These are phyloP conservation scores for Boletus semigastroideus DNA, from an alignment of 1,284 basidiomycete species.

Conservation along the genomic window DNA sequence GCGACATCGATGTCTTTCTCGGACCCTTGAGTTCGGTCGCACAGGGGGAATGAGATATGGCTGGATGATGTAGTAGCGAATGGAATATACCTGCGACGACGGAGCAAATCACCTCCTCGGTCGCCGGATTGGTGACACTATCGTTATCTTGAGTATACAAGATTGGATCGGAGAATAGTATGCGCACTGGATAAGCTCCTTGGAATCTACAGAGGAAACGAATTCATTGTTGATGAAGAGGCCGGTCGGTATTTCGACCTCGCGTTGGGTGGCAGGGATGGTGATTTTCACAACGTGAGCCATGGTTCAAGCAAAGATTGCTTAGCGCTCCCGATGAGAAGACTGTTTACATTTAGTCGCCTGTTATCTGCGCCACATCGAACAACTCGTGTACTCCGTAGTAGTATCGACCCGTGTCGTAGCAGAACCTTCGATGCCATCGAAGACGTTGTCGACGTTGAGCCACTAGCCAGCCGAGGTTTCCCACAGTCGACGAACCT, in stretches of 20 bases:
- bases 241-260: slow-evolving; percentile 71
- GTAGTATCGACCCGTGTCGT: too few species aligned
- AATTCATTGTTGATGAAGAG: slow-evolving; percentile 93
- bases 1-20: slow-evolving; percentile 80
- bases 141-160: slow-evolving; percentile 10
- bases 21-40: slow-evolving; percentile 48
- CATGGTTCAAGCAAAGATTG: slow-evolving; percentile 36
- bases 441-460: neutral
- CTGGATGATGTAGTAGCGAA: neutral
- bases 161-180: slow-evolving; percentile 5
- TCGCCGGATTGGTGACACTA: slow-evolving; percentile 72
- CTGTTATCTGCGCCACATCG: slow-evolving; percentile 15
- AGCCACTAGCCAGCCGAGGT: neutral
- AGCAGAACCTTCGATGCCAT: too few species aligned
- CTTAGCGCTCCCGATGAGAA: neutral
- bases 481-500: slow-evolving; percentile 22
- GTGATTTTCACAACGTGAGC: slow-evolving; percentile 37
- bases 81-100: slow-evolving; percentile 59
- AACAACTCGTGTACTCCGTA: too few species aligned
- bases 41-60: slow-evolving; percentile 22
- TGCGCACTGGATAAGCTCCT: slow-evolving; percentile 56
- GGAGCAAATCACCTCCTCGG: slow-evolving; percentile 67
- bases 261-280: slow-evolving; percentile 45
- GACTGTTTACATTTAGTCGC: slow-evolving; percentile 16
- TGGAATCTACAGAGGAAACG: slow-evolving; percentile 63